Base-by-base conservation (phyloP, 2,329 filamentous ascomycete genomes). In the Biscogniauxia mediterranea region DNA sequence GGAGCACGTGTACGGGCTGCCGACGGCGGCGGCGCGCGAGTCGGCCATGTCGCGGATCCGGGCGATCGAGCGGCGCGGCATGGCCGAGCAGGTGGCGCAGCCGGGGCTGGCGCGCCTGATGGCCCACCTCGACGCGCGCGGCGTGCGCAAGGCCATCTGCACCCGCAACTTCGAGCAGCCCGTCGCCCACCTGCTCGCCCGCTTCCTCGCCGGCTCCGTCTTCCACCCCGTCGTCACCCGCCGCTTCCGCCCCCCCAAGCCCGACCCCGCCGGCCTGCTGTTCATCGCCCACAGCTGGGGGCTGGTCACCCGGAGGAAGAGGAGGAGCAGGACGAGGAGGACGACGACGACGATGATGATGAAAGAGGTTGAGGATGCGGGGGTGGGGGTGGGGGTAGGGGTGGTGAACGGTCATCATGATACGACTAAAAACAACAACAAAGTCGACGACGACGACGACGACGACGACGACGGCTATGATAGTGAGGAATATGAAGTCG, bases 121-220 rank as follows among this genome's bases (percentile, higher is more conserved):
- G 91, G 78, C 85, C 60, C 96, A 95, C 74, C 86, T 98, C 19
- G 88, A 95, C 70, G 71, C 77, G 6, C 83, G 83, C 26, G 75
- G 78, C 5, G 74, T 97, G 32, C 86, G 80, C 68, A 95, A 96
- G 76, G 94, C 86, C 17, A 93, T 98, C 65, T 97, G 93, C 78
- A 98, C 95, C 2, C 85, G 95, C 71, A 98, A 99, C 79, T 98
- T 97, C 71, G 91, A 94, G 69, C 79, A 85, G 7, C 92, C 92
- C 5, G 91, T 95, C 1, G 78, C 82, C 54, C 89, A 93, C 74
- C 82, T 96, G 2, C 82, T 97, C 3, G 78, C 78, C 56, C 95
- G 88, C 55, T 95, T 95, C 74, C 81, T 97, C 8, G 80, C 84
- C 1, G 81, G 79, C 1, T 85, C 87, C 61, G 76, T 82, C 50